phyloP scores from a whole-genome alignment of 306 rosid genomes.

The Vigna radiata region DNA sequence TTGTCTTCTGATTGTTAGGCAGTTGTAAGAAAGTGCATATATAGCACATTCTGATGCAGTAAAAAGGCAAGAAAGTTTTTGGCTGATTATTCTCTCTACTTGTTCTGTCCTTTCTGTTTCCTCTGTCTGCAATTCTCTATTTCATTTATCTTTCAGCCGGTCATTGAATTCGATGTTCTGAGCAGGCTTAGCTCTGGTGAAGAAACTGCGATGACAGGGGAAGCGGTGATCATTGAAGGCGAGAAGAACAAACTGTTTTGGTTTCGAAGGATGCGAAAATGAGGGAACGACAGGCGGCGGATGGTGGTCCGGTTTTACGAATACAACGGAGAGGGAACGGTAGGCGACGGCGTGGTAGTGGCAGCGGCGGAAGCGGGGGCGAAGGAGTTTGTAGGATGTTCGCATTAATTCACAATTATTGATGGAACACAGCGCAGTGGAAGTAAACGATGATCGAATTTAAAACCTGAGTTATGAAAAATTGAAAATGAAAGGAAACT shows the following conservation, averaged over 20 bases:
- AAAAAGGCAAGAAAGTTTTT: too few species aligned
- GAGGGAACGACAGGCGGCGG: constrained; percentile 25
- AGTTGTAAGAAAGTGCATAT: too few species aligned
- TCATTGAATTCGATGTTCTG: constrained; percentile 68
- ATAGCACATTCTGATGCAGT: too few species aligned
- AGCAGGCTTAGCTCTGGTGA: constrained; percentile 80
- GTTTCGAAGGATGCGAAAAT: constrained; percentile 19
- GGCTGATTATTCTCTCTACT: too few species aligned
- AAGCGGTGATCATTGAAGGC: constrained; percentile 47
- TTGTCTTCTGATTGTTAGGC: too few species aligned
- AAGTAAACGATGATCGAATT: background rate
- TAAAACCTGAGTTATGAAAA: too few species aligned
- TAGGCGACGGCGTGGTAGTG: constrained; percentile 20
- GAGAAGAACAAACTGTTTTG: constrained; percentile 47
- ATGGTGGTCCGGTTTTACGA: constrained; percentile 28
- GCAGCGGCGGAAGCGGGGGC: constrained; percentile 42
- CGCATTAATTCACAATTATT: constrained; percentile 39
- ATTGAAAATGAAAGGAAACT: background rate
- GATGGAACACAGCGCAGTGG: constrained; percentile 1
- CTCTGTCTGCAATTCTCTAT: too few species aligned
- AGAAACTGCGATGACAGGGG: constrained; percentile 62
- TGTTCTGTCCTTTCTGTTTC: too few species aligned
- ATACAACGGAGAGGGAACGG: constrained; percentile 20
- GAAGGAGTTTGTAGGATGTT: constrained; percentile 43
- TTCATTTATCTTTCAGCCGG: constrained; percentile 14